A percentile compares a stretch with the other conserved stretches of the same genome.
These are phyloP conservation scores for Lactarius psammicola DNA, from an alignment of 768 basidiomycete genomes.

Conservation along the genomic window DNA sequence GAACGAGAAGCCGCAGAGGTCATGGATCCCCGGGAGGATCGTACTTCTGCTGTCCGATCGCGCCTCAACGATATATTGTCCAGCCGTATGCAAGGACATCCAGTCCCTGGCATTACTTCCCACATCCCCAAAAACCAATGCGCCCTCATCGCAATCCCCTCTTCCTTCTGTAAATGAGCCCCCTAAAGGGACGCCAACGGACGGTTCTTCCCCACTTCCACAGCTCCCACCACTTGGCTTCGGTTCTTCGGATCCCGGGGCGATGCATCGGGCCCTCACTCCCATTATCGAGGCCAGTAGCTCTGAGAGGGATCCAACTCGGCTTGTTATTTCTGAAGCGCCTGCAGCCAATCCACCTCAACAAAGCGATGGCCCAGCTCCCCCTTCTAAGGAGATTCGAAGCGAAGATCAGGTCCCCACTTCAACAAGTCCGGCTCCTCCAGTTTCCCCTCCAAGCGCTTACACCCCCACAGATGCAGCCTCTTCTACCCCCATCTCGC, in stretches of 20 bases:
- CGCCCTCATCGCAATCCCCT: conserved; percentile 14
- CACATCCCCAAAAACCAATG: conserved; percentile 8
- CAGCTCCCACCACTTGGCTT: conserved; percentile 66
- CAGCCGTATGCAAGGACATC: conserved; percentile 55
- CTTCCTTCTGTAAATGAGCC: conserved; percentile 17
- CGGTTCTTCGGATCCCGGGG: conserved; percentile 31
- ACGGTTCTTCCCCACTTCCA: conserved; percentile 30
- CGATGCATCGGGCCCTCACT: conserved; percentile 33
- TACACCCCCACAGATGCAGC: conserved; percentile 9
- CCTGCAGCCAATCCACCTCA: not conserved
- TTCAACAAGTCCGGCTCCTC: conserved; percentile 9
- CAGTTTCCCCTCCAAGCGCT: conserved; percentile 6
- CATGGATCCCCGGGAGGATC: conserved; percentile 74
- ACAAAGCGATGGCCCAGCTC: not conserved
- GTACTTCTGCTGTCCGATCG: conserved; percentile 66
- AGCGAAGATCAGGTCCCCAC: not conserved
- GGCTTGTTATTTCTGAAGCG: not conserved
- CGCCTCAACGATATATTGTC: conserved; percentile 59
- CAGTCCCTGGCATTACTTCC: conserved; percentile 25
- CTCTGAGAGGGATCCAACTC: conserved; percentile 25
- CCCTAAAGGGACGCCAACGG: not conserved
- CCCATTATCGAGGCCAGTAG: conserved; percentile 62
- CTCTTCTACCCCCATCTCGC: conserved; percentile 6
- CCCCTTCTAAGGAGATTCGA: not conserved
- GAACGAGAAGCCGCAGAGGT: conserved; percentile 78